A percentile compares a stretch with the other conserved stretches of the same genome.
Conservation (phyloP, 2,329 filamentous ascomycete species). For the Talaromyces sp. region DNA sequence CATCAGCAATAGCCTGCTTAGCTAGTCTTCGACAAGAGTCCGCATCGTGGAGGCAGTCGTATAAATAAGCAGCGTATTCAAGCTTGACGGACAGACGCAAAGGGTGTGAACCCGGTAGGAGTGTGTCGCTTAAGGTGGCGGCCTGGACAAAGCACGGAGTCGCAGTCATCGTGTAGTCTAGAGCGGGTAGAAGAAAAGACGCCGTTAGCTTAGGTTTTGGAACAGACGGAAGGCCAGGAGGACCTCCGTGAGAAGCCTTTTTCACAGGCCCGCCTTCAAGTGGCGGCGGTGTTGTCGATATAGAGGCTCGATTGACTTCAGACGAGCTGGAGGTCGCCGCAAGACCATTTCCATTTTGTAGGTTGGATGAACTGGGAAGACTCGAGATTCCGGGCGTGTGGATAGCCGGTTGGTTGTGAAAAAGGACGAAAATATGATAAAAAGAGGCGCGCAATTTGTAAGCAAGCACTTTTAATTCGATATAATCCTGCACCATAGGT, state of each 20-base stretch:
- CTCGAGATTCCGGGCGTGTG: constrained; percentile 52
- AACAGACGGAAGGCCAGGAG: constrained; percentile 31
- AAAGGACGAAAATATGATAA: constrained; percentile 93
- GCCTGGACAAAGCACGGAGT: constrained; percentile 76
- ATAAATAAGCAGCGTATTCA: constrained; percentile 87
- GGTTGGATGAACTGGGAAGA: constrained; percentile 21
- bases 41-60: constrained; percentile 82
- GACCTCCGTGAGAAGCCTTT: constrained; percentile 27
- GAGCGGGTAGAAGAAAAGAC: constrained; percentile 71
- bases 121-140: constrained; percentile 62
- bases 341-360: constrained; percentile 18
- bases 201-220: constrained; percentile 41
- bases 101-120: constrained; percentile 83
- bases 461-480: constrained; percentile 80
- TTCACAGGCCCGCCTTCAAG: constrained; percentile 44
- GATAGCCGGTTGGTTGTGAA: constrained; percentile 83
- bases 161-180: constrained; percentile 79
- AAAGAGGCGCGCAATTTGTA: constrained; percentile 92
- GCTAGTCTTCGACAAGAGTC: constrained; percentile 71
- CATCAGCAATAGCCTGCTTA: constrained; percentile 76
- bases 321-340: constrained; percentile 5
- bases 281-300: constrained; percentile 40
- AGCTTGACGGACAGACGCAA: constrained; percentile 83
- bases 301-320: constrained; percentile 29
- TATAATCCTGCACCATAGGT: constrained; percentile 71